These are phyloP conservation scores for Ceratocystis papillata DNA, from an alignment of 2,329 filamentous ascomycete species.

Conservation along the genomic window DNA sequence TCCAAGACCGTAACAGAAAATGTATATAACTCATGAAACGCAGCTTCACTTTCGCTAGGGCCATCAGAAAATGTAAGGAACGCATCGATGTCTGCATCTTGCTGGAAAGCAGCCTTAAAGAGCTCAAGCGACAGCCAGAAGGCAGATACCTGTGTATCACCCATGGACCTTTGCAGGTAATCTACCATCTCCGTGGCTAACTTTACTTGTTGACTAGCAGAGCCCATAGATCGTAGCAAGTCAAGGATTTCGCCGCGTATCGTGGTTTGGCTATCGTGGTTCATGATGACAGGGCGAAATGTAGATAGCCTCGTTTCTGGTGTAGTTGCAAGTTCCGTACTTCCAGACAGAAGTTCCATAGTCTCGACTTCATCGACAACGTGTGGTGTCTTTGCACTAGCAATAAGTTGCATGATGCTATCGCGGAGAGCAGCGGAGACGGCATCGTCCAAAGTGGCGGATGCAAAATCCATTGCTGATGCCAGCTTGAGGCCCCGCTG, in stretches of 20 bases:
- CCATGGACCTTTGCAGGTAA: constrained; percentile 44
- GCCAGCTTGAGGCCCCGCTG: constrained; percentile 60
- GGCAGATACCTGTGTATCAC: constrained; percentile 52
- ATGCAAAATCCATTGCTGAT: constrained; percentile 51
- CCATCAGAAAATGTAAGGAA: constrained; percentile 46
- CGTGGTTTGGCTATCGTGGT: constrained; percentile 53
- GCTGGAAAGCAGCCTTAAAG: constrained; percentile 46
- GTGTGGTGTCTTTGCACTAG: constrained; percentile 29
- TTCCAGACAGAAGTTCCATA: constrained; percentile 21
- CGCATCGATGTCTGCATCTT: constrained; percentile 49
- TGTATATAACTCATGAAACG: constrained; percentile 56
- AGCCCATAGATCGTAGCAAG: constrained; percentile 46
- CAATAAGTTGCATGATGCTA: constrained; percentile 43
- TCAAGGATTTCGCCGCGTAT: constrained; percentile 48
- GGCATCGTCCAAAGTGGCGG: constrained; percentile 54
- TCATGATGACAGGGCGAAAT: constrained; percentile 53
- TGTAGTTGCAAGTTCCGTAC: constrained; percentile 10
- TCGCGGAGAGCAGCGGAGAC: constrained; percentile 62
- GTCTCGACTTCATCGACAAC: constrained; percentile 31
- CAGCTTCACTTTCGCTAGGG: constrained; percentile 36
- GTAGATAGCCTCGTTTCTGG: constrained; percentile 24
- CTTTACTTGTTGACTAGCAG: constrained; percentile 47
- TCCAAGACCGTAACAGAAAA: constrained; percentile 54
- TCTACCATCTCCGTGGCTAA: constrained; percentile 57
- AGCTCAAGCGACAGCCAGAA: constrained; percentile 74